Evolutionary conservation across 129 eudicot genomes (phyloP), one percentile per base, ranked within the genome.

Genomic region (sunflower (Helianthus annuus)): DNA sequence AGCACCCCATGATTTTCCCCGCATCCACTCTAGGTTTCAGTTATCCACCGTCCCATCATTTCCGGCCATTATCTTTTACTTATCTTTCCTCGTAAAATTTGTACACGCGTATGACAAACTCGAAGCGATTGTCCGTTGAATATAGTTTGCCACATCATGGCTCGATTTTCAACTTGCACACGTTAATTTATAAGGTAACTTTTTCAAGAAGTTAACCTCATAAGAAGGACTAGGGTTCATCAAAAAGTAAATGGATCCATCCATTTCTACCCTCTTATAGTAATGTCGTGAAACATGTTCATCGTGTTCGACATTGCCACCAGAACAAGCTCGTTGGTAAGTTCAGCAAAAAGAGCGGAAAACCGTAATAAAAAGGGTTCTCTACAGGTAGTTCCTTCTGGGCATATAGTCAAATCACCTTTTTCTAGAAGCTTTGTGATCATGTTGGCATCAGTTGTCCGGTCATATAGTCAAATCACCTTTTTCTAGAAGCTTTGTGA

Each of bases 191-290:
- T 72, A 24, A 0, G 95, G 95, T 73, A 84, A 67, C 64, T 87
- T 87, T 45, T 79, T 84, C 83, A 87, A 67, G 59, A 88, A 88
- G 32, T 81, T 88, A 39, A 88, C 95, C 66, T 88, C 95, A 45
- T 88, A 88, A 51, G 81, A 85, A 1, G 95, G 95, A 54, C 91
- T 83, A 5, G 96, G 96, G 78, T 89, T 89, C 91, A 89, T 89
- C 59, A 89, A 86, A 11, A 89, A 89, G 58, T 79, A 89, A 72
- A 86, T 2, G 96, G 96, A 22, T 89, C 96, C 96, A 89, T 78
- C 34, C 85, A 87, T 58, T 89, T 89, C 91, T 87, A 86, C 63
- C 96, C 96, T 22, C 96, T 57, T 1, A 91, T 91, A 0, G 96
- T 89, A 2, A 91, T 89, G 1, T 89, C 91, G 36, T 89, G 86